phyloP scores from a whole-genome alignment of 1,139 yeast species.

The Kluyveromyces sp. region DNA sequence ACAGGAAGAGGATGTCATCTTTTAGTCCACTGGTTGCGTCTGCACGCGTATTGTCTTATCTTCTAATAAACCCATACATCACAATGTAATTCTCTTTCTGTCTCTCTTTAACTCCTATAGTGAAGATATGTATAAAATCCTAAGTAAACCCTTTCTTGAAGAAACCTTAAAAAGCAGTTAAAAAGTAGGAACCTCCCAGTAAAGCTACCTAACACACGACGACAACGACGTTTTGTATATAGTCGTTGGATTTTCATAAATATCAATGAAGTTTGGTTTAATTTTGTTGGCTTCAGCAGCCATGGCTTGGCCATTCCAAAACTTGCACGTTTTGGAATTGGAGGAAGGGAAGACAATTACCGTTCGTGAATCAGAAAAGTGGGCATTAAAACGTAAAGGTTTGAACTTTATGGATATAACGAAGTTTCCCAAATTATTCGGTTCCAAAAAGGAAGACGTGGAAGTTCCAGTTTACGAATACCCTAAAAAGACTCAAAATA shows the following conservation, averaged over 20 bases:
- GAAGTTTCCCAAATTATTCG: constrained; percentile 33
- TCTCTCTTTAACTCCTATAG: too few relatives aligned
- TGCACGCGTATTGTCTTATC: too few relatives aligned
- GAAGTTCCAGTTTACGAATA: constrained; percentile 41
- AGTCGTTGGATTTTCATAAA: too few relatives aligned
- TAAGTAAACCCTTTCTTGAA: too few relatives aligned
- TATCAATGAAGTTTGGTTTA: background rate
- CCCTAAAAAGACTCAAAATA: constrained; percentile 42
- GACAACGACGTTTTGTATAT: too few relatives aligned
- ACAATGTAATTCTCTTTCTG: too few relatives aligned
- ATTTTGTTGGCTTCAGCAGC: constrained; percentile 1
- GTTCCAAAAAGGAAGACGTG: constrained; percentile 33
- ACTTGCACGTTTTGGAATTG: constrained; percentile 18
- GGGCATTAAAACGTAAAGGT: constrained; percentile 45
- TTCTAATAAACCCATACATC: too few relatives aligned
- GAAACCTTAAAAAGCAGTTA: too few relatives aligned
- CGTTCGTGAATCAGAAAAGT: constrained; percentile 51
- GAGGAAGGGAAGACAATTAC: constrained; percentile 31
- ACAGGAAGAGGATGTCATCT: constrained; percentile 44
- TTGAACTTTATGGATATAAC: constrained; percentile 68
- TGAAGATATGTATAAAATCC: too few relatives aligned
- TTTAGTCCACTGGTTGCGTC: constrained; percentile 18
- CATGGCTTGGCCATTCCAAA: constrained; percentile 11
- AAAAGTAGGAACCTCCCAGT: too few relatives aligned
- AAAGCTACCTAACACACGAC: too few relatives aligned